Evolutionary conservation across 495 filamentous ascomycete genomes (phyloP).

Genomic region (Aspergillus haitiensis): DNA sequence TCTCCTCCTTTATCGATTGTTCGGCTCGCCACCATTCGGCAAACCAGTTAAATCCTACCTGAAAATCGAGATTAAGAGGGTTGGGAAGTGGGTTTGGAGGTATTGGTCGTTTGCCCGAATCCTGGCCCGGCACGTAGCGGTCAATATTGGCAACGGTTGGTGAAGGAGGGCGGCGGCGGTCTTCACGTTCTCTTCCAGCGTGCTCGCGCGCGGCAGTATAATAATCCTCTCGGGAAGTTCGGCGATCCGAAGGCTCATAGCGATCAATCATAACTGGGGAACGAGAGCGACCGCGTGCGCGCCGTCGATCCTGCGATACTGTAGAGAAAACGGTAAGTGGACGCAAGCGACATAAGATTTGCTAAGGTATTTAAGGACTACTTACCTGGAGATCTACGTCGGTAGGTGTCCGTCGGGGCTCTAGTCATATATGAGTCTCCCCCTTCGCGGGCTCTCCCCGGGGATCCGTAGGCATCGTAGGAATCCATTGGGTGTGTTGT

Average conservation of each 20-base stretch:
- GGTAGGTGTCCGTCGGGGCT: constrained; percentile 40
- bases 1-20: constrained; percentile 82
- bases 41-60: constrained; percentile 95
- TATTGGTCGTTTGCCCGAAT: constrained; percentile 56
- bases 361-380: not conserved
- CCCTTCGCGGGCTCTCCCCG: constrained; percentile 42
- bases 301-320: constrained; percentile 53
- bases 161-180: constrained; percentile 64
- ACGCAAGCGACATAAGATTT: not conserved
- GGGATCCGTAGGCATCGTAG: constrained; percentile 43
- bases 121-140: constrained; percentile 91
- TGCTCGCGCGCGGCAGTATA: constrained; percentile 64
- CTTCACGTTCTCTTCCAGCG: constrained; percentile 62
- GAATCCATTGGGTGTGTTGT: constrained; percentile 39
- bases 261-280: constrained; percentile 71
- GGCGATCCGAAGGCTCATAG: constrained; percentile 65
- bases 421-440: constrained; percentile 36
- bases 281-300: constrained; percentile 61
- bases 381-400: constrained; percentile 56
- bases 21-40: constrained; percentile 95
- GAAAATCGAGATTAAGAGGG: constrained; percentile 80
- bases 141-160: constrained; percentile 77
- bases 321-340: constrained; percentile 3
- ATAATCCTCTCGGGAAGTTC: constrained; percentile 49
- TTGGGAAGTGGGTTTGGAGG: constrained; percentile 74